Evolutionary conservation across 495 filamentous ascomycete genomes (phyloP), one percentile per base, ranked within the genome.

Genomic region (Penicillium taxi): DNA sequence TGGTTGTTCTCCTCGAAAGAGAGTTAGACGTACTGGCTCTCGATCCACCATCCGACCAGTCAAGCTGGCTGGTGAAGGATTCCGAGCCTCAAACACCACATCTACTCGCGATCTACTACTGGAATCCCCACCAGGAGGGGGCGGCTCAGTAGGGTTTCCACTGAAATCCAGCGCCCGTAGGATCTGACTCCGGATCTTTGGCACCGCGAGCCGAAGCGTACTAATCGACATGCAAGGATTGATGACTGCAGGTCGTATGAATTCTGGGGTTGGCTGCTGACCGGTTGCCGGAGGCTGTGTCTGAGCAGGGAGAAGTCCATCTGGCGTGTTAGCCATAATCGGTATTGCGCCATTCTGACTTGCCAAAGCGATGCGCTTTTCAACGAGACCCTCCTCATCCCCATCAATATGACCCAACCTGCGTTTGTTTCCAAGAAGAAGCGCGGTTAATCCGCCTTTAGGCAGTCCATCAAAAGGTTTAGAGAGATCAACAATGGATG

Each of bases 381-480:
- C 78, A 6, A 73, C 56, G 15, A 73, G 73, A 9, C 73, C 77
- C 28, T 90, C 85, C 31, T 83, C 78, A 9, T 74, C 75, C n/a
- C 70, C 76, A 41, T 81, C 78, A 0, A 80, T 50, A 3, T 73
- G 70, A 11, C 78, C 75, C 12, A 81, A 70, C 50, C 90, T 94
- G 14, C 91, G 77, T 58, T 96, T 99, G 53, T 94, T 96, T 2
- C 93, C 91, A 14, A 96, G 70, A 0, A 99, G 64, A 56, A 99
- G 72, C 11, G 84, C 69, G 4, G 84, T 75, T 26, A 99, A 67
- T 0, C 91, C 91, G 20, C 93, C 93, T 53, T 85, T 85, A 0
- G 91, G 91, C 25, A 96, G 64, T 8, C 91, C 90, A 56, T 96
- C 91, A 44, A 84, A 96, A 1, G 91, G 93, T 52, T 91, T 94